Percentiles rank a stretch among this genome's conserved stretches.
phyloP scores from a whole-genome alignment of 306 rosid species.

The Glycyrrhiza uralensis region DNA sequence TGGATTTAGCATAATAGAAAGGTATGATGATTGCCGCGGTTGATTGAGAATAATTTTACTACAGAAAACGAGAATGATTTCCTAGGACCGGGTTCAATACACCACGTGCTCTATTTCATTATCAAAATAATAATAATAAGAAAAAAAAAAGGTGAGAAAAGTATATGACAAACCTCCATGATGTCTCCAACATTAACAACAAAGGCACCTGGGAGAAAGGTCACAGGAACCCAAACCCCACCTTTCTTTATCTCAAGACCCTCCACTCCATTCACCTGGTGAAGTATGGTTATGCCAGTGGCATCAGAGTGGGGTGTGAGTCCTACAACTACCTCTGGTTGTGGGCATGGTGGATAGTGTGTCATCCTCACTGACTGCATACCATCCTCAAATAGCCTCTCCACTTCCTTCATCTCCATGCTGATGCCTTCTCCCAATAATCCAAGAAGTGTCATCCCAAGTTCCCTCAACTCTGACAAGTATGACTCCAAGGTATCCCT shows the following conservation, averaged over 20 bases:
- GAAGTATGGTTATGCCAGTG: constrained; percentile 59
- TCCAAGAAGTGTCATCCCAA: constrained; percentile 43
- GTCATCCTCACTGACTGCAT: constrained; percentile 68
- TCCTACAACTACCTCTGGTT: constrained; percentile 62
- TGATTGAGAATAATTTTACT: background rate
- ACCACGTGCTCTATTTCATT: constrained; percentile 25
- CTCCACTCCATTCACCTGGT: constrained; percentile 62
- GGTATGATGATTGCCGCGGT: background rate
- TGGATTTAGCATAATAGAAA: background rate
- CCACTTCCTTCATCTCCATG: constrained; percentile 44
- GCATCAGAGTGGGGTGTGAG: constrained; percentile 72
- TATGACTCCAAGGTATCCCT: constrained; percentile 62
- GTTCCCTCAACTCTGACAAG: constrained; percentile 35
- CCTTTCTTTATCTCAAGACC: constrained; percentile 72
- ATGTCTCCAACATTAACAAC: constrained; percentile 77
- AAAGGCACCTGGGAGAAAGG: constrained; percentile 46
- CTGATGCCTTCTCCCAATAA: constrained; percentile 46
- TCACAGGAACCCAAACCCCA: constrained; percentile 73
- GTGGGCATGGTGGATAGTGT: constrained; percentile 76
- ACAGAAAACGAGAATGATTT: background rate
- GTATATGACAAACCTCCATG: constrained; percentile 55
- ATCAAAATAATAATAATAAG: background rate
- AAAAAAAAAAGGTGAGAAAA: background rate
- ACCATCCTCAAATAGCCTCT: constrained; percentile 57
- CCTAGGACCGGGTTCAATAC: constrained; percentile 20